Evolutionary conservation across 2,329 filamentous ascomycete species (phyloP).

Genomic region (Paraphaeosphaeria minitans): DNA sequence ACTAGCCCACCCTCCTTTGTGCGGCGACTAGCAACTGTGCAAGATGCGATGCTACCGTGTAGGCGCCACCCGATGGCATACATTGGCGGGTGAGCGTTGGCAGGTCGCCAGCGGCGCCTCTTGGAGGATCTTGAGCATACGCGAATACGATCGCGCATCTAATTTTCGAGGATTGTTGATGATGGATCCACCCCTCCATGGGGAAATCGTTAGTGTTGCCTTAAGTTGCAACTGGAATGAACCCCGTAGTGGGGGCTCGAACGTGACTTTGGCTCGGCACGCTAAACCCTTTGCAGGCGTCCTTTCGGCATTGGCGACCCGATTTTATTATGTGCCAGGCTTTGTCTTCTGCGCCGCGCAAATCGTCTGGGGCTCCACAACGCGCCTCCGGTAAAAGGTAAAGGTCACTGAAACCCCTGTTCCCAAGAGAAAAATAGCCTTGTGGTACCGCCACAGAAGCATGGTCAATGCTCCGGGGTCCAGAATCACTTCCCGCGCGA

Average conservation of each 20-base stretch:
- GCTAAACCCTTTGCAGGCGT: not conserved
- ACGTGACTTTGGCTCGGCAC: conserved; percentile 2
- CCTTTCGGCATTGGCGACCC: conserved; percentile 1
- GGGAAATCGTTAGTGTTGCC: conserved; percentile 10
- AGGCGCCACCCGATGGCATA: not conserved
- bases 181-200: conserved; percentile 3
- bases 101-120: not conserved
- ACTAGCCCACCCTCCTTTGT: conserved; percentile 1
- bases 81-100: conserved; percentile 6
- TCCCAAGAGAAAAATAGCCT: not conserved
- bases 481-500: not conserved
- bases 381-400: not conserved
- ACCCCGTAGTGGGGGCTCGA: not conserved
- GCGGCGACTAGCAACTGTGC: not conserved
- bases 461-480: not conserved
- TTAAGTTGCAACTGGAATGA: not conserved
- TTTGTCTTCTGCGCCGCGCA: conserved; percentile 1
- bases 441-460: not conserved
- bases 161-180: not conserved
- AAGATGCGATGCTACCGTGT: conserved; percentile 7
- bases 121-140: not conserved
- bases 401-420: not conserved
- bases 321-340: not conserved
- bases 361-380: conserved; percentile 1
- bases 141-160: not conserved